Evolutionary conservation across 176 grass and related monocot genomes (phyloP).

Genomic region (Musa acuminata): DNA sequence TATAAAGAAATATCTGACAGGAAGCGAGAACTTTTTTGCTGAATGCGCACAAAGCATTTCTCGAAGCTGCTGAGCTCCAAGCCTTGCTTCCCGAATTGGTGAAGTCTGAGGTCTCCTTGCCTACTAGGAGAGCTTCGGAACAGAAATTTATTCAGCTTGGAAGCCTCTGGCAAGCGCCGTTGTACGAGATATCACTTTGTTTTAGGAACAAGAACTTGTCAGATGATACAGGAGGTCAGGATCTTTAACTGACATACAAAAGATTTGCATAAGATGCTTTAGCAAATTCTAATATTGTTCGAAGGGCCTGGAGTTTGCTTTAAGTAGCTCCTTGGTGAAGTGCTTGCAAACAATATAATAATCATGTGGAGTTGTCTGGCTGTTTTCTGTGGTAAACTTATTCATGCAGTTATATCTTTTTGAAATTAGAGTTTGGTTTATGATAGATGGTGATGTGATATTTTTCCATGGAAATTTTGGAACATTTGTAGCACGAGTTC

Average conservation of each 20-base stretch:
- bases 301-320: neutral
- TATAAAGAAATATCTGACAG: conserved; percentile 11
- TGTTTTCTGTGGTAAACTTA: too few species aligned
- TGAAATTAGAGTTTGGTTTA: too few species aligned
- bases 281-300: neutral
- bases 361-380: conserved; percentile 3
- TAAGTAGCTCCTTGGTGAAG: conserved; percentile 8
- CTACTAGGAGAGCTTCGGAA: conserved; percentile 21
- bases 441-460: too few species aligned
- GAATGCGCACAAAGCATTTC: conserved; percentile 38
- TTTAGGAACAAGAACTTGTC: conserved; percentile 16
- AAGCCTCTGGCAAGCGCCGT: conserved; percentile 53
- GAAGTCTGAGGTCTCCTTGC: conserved; percentile 9
- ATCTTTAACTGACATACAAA: neutral
- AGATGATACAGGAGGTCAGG: conserved; percentile 33
- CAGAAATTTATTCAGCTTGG: conserved; percentile 63
- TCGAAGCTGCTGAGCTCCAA: conserved; percentile 41
- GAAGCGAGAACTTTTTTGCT: conserved; percentile 54
- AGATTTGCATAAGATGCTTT: neutral
- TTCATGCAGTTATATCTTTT: too few species aligned
- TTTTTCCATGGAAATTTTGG: too few species aligned
- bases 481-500: too few species aligned
- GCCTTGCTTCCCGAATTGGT: conserved; percentile 36
- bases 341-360: neutral
- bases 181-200: conserved; percentile 58